Conservation (phyloP, 2,329 filamentous ascomycete genomes). For the Amauroascus niger region DNA sequence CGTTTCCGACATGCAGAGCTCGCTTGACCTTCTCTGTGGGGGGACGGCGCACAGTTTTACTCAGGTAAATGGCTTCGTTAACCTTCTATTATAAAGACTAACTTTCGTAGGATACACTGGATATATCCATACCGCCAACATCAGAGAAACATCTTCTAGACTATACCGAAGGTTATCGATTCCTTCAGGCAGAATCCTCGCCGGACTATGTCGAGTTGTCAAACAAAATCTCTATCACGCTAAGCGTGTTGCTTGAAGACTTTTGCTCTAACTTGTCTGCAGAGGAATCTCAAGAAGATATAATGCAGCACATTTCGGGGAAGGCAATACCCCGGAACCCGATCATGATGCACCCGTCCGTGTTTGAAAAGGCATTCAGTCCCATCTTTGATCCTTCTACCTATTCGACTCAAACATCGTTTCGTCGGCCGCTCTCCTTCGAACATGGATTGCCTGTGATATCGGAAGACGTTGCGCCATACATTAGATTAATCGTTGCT, state of each 20-base stretch:
- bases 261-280: conserved; percentile 17
- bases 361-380: conserved; percentile 44
- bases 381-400: conserved; percentile 39
- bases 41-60: conserved; percentile 22
- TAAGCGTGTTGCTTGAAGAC: conserved; percentile 24
- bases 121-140: conserved; percentile 54
- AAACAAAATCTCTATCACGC: conserved; percentile 28
- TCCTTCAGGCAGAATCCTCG: conserved; percentile 45
- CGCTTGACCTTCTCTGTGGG: conserved; percentile 29
- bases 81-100: background rate
- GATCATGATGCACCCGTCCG: conserved; percentile 25
- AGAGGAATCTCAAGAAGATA: conserved; percentile 20
- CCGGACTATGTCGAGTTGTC: conserved; percentile 38
- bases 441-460: conserved; percentile 61
- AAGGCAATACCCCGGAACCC: conserved; percentile 18
- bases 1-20: conserved; percentile 29
- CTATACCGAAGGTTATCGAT: conserved; percentile 45
- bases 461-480: conserved; percentile 72
- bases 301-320: conserved; percentile 26
- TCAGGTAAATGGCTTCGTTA: conserved; percentile 22
- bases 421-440: conserved; percentile 55
- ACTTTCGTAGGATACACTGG: conserved; percentile 43
- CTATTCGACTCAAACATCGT: conserved; percentile 26
- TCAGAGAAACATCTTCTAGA: conserved; percentile 44
- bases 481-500: conserved; percentile 72